A percentile compares a stretch with the other conserved stretches of the same genome.
Evolutionary conservation across 129 eudicot genomes (phyloP).

Genomic region (Oenanthe sinensis): DNA sequence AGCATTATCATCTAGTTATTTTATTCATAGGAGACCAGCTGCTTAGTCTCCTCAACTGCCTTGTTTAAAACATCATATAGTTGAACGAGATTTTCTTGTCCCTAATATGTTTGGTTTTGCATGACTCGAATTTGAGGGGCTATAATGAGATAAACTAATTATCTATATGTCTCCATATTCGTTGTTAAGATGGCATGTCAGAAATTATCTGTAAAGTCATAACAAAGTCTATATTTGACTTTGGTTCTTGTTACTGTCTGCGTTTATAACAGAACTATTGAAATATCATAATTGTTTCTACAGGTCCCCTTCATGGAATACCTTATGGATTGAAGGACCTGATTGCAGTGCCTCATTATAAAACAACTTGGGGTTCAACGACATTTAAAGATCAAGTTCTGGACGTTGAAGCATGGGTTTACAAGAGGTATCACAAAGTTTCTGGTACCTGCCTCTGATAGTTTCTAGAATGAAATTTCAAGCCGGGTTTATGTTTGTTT

Average conservation of each 20-base stretch:
- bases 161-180: not conserved
- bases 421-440: conserved; percentile 49
- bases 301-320: conserved; percentile 96
- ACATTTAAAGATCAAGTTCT: conserved; percentile 72
- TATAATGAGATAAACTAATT: not conserved
- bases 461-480: not conserved
- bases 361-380: conserved; percentile 88
- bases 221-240: not conserved
- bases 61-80: not conserved
- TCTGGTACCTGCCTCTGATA: too few relatives aligned
- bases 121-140: not conserved
- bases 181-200: not conserved
- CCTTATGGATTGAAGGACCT: conserved; percentile 94
- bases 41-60: not conserved
- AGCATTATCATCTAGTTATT: not conserved
- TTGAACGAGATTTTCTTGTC: not conserved
- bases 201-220: not conserved
- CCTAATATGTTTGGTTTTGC: not conserved
- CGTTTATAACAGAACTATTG: not conserved
- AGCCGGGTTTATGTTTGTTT: not conserved
- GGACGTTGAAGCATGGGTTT: conserved; percentile 92
- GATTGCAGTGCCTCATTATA: conserved; percentile 71
- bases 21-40: not conserved
- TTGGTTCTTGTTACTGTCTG: not conserved
- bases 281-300: not conserved